These are phyloP conservation scores for Claviceps humidiphila DNA, from an alignment of 2,329 filamentous ascomycete genomes.

Conservation along the genomic window DNA sequence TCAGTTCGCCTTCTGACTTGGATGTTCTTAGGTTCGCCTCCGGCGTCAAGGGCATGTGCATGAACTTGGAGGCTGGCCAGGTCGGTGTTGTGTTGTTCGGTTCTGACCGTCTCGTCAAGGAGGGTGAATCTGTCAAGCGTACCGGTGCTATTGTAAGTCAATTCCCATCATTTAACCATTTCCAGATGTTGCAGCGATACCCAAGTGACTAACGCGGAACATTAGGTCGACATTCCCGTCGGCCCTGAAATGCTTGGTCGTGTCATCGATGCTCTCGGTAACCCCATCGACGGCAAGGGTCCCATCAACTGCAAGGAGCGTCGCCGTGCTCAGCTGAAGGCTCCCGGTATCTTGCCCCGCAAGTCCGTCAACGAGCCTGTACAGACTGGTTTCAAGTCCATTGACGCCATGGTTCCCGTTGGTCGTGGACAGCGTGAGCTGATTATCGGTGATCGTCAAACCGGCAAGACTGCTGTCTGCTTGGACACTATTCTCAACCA, in stretches of 20 bases:
- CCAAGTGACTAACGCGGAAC: constrained; percentile 11
- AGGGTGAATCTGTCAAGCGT: constrained; percentile 99
- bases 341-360: constrained; percentile 94
- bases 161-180: too few species aligned
- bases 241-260: constrained; percentile 86
- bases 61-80: constrained; percentile 99
- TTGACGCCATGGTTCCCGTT: constrained; percentile 99
- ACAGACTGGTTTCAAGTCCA: constrained; percentile 97
- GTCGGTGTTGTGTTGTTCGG: constrained; percentile 99
- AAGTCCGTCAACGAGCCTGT: constrained; percentile 96
- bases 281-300: constrained; percentile 99
- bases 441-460: constrained; percentile 99
- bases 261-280: constrained; percentile 96
- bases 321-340: constrained; percentile 97
- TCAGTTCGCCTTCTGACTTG: constrained; percentile 10
- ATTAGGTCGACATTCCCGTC: constrained; percentile 88
- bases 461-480: constrained; percentile 97
- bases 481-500: constrained; percentile 99
- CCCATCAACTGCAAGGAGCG: constrained; percentile 84
- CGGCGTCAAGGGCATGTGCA: constrained; percentile 99
- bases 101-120: constrained; percentile 99
- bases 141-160: constrained; percentile 91
- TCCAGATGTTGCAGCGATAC: not conserved
- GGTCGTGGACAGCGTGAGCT: constrained; percentile 99
- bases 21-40: constrained; percentile 72